Evolutionary conservation across 805 yeast species (phyloP), one percentile per base, ranked within the genome.

Genomic region (Pichia sporocuriosa): DNA sequence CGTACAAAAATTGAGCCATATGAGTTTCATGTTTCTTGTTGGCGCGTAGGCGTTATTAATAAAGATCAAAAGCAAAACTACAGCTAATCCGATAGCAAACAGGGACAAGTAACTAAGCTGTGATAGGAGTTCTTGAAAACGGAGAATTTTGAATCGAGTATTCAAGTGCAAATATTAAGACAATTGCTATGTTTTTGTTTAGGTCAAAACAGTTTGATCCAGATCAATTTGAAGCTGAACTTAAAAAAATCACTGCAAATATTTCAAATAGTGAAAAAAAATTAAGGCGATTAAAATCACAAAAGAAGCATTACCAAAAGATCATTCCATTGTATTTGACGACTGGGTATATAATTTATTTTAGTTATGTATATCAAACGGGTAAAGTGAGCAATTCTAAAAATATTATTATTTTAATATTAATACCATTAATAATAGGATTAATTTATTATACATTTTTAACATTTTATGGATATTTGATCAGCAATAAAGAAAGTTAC

Each of bases 161-260:
- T 13, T 5, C n/a, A 12, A 5, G 29, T 15, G 13, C n/a, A 26
- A 15, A 26, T 12, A 26, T 13, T 6, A 13, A 7, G 10, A 8
- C 12, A 5, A 19, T 21, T 20, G n/a, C 6, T 2, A 40, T 43
- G 45, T 43, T 47, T 33, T 37, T 58, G 8, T 53, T 52, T 16
- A 51, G 50, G 34, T 55, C 65, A 1, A 61, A 55, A 33, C 51
- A 52, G 40, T 67, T 72, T 47, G 68, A 70, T 43, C 70, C 75
- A 5, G 64, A 65, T 21, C 46, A 51, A 31, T 72, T 66, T 50
- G 79, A 73, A 44, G 63, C 59, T 44, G 67, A 69, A 25, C 55
- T 73, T 30, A 63, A 68, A 17, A 32, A 49, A 2, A 40, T 73
- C 11, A 58, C 75, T 0, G 55, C 54, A 3, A 56, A 59, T 21